Evolutionary conservation across 345 rosid genomes (phyloP).

Genomic region (sweet orange (Citrus sinensis)): DVS_A1.0 CM039165.1:29441001-29441500

Average conservation of each 20-base stretch:
- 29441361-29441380: constrained; percentile 53
- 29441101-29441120: constrained; percentile 43
- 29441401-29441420: constrained; percentile 49
- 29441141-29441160: constrained; percentile 36
- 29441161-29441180: constrained; percentile 31
- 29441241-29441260: constrained; percentile 36
- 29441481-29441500: background rate
- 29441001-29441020: constrained; percentile 57
- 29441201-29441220: constrained; percentile 35
- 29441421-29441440: constrained; percentile 37
- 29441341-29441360: constrained; percentile 53
- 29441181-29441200: constrained; percentile 23
- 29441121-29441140: constrained; percentile 24
- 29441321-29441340: constrained; percentile 38
- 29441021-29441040: constrained; percentile 79
- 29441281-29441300: constrained; percentile 74
- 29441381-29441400: constrained; percentile 71
- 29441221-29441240: constrained; percentile 29
- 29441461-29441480: background rate
- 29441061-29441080: constrained; percentile 41
- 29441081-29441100: constrained; percentile 40
- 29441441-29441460: background rate
- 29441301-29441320: constrained; percentile 50
- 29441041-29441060: constrained; percentile 58
- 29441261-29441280: constrained; percentile 53